Conservation (phyloP, 2,329 filamentous ascomycete genomes). For the Pseudogymnoascus verrucosus region DNA sequence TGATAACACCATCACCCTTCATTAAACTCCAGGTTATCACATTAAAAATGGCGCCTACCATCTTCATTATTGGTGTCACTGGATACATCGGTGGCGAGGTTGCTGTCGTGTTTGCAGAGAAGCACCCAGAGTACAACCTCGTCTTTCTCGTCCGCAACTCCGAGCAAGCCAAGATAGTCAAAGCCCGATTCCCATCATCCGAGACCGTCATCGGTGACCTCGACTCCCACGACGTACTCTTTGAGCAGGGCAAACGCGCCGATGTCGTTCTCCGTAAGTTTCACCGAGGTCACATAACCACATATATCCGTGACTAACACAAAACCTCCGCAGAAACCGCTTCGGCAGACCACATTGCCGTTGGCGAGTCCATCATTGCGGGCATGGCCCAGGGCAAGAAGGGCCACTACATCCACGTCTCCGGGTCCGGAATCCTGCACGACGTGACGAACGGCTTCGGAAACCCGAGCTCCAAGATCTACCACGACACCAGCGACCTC, state of each 20-base stretch:
- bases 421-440: conserved; percentile 39
- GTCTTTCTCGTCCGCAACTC: conserved; percentile 17
- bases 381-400: conserved; percentile 37
- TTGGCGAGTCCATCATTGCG: conserved; percentile 37
- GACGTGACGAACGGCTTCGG: conserved; percentile 25
- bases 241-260: conserved; percentile 26
- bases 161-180: conserved; percentile 15
- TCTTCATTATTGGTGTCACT: conserved; percentile 20
- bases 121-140: conserved; percentile 19
- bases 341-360: conserved; percentile 18
- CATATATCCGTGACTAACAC: neutral
- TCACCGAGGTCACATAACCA: too few species aligned
- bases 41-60: conserved; percentile 12
- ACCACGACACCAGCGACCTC: conserved; percentile 53
- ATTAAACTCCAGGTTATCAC: neutral
- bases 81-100: conserved; percentile 20
- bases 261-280: conserved; percentile 31
- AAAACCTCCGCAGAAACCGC: conserved; percentile 16
- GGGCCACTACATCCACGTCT: conserved; percentile 44
- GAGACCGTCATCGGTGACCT: conserved; percentile 27
- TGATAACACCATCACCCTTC: neutral
- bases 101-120: conserved; percentile 13
- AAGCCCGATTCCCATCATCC: conserved; percentile 13
- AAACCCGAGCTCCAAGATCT: conserved; percentile 40
- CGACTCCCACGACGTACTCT: conserved; percentile 27